Base-by-base conservation (phyloP, 352 stramenopile species). In the Peronosclerospora sorghi region DNA sequence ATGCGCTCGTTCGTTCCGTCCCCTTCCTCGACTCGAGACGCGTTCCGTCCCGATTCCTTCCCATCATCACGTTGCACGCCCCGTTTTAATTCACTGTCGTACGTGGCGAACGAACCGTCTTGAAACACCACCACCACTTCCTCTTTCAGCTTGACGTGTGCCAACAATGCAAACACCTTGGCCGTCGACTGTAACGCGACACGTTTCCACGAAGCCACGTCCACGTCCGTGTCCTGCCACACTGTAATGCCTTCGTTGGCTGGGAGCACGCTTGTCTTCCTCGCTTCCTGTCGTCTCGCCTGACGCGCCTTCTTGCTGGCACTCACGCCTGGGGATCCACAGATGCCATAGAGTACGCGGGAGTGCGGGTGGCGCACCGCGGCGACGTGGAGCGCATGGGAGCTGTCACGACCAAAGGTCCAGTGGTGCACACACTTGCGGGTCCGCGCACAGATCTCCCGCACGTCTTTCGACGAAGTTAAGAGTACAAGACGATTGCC, bases 361-460 rank as follows among this genome's bases (percentile, higher is more conserved):
- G 68, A 83, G 5, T 54, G 41, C 32, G 75, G 70, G 41, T 83
- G 68, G 34, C 72, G 69, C 51, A 68, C 66, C 8, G 75, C 75
- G 8, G 58, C 47, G n/a, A 83, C 39, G 12, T 52, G 61, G 21
- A 87, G 43, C 30, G 70, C 70, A 21, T 71, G 40, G 15, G 45
- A 49, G 39, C 69, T 76, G 18, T 65, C 71, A 21, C 65, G 41
- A 10, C 70, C 67, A 54, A 87, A 83, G 18, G 68, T 75, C 75
- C 75, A 87, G 63, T 87, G 70, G 59, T 83, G 78, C 32, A 82
- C 43, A 38, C 70, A 87, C 54, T 87, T 78, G 55, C 70, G 65
- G 36, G 75, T 63, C 21, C 71, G 51, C 34, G 59, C 56, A 51
- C 65, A 75, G 51, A 78, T 70, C 52, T 88, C 76, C 29, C 80